phyloP scores from a whole-genome alignment of 768 basidiomycete genomes.

The Tylopilus felleus region DNA sequence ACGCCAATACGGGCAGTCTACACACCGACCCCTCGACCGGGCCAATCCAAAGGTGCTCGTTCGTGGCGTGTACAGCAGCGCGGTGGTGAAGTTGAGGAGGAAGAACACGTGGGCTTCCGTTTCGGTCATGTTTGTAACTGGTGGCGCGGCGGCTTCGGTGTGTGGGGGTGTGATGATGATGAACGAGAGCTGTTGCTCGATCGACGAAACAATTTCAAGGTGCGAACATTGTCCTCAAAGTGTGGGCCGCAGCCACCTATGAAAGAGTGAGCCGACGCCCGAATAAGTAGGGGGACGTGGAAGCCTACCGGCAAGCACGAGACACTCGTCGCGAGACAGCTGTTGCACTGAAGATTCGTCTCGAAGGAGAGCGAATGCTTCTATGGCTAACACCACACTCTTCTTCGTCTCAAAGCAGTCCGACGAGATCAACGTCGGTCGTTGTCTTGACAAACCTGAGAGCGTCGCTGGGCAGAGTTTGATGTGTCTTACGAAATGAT shows the following conservation, averaged over 20 bases:
- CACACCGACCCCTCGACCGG: conserved; percentile 94
- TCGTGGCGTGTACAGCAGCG: conserved; percentile 89
- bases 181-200: conserved; percentile 55
- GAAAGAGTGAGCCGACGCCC: no score
- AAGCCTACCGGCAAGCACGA: conserved; percentile 72
- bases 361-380: conserved; percentile 64
- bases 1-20: conserved; percentile 86
- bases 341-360: conserved; percentile 21
- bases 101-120: conserved; percentile 68
- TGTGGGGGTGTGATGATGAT: conserved; percentile 46
- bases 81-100: conserved; percentile 89
- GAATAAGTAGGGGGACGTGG: not conserved
- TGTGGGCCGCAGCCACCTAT: conserved; percentile 69
- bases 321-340: conserved; percentile 44
- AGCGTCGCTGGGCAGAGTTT: not conserved
- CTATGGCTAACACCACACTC: conserved; percentile 77
- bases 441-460: conserved; percentile 38
- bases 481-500: conserved; percentile 59
- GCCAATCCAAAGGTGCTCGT: conserved; percentile 97
- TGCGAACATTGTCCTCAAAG: conserved; percentile 73
- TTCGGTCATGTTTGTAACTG: conserved; percentile 26
- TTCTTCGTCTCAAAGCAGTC: conserved; percentile 98
- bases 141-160: conserved; percentile 34
- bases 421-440: conserved; percentile 78
- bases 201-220: conserved; percentile 45